A percentile compares a stretch with the other conserved stretches of the same genome.
Evolutionary conservation across 768 basidiomycete species (phyloP).

Genomic region (Boletus barrowsii): DNA sequence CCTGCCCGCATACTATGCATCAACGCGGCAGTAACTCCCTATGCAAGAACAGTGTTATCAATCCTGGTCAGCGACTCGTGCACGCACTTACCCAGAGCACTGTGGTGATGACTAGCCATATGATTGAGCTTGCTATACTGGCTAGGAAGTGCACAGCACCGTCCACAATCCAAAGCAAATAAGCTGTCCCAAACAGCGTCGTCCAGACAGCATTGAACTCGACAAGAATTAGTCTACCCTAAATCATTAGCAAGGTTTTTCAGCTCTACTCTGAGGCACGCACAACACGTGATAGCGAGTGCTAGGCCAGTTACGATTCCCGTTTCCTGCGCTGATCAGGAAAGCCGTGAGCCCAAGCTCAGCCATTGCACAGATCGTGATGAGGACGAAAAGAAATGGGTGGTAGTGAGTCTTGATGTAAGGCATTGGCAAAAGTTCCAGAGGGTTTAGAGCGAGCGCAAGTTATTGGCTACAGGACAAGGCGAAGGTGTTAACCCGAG

Average conservation of each 20-base stretch:
- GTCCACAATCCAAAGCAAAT: slow-evolving; percentile 68
- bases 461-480: slow-evolving; percentile 13
- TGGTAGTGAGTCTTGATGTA: slow-evolving; percentile 54
- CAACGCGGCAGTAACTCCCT: slow-evolving; percentile 68
- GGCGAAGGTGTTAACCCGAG: slow-evolving; percentile 5
- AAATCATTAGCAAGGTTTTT: slow-evolving; percentile 3
- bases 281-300: slow-evolving; percentile 63
- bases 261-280: slow-evolving; percentile 24
- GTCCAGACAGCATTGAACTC: slow-evolving; percentile 74
- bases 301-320: slow-evolving; percentile 57
- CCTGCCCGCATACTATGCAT: slow-evolving; percentile 64
- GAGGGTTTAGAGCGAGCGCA: slow-evolving; percentile 6
- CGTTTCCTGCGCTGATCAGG: slow-evolving; percentile 67
- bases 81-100: slow-evolving; percentile 58
- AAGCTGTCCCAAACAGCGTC: slow-evolving; percentile 63
- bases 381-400: slow-evolving; percentile 59
- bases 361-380: slow-evolving; percentile 63
- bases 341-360: slow-evolving; percentile 76
- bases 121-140: slow-evolving; percentile 72
- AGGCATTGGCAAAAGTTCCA: slow-evolving; percentile 31
- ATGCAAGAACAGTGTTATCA: slow-evolving; percentile 7
- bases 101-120: slow-evolving; percentile 67
- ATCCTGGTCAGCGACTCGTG: not conserved
- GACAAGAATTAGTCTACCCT: slow-evolving; percentile 50
- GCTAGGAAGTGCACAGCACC: slow-evolving; percentile 66